Evolutionary conservation across 106 monocot species (phyloP).

Genomic region (Acorus gramineus): DNA sequence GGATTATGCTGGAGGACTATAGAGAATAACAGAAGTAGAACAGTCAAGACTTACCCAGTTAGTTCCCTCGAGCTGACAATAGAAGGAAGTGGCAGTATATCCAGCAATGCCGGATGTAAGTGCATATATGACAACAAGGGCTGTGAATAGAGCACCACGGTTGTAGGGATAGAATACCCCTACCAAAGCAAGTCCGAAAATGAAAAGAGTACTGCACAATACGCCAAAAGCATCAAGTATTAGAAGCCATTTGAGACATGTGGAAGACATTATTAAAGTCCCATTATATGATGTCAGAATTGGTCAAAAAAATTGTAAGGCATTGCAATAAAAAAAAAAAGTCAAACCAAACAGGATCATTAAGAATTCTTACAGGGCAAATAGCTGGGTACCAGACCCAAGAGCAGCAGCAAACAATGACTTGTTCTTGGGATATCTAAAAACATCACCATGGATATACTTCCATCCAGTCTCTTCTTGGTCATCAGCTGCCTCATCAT

Average conservation of each 20-base stretch:
- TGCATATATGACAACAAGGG: constrained; percentile 10
- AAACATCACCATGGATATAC: constrained; percentile 12
- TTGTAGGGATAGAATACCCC: constrained; percentile 12
- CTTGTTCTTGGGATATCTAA: constrained; percentile 6
- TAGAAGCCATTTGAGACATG: background rate
- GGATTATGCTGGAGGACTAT: background rate
- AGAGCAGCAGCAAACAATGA: constrained; percentile 7
- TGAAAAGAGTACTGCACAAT: constrained; percentile 4
- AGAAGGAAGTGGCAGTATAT: constrained; percentile 9
- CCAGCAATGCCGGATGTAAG: constrained; percentile 10
- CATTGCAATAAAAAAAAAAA: background rate
- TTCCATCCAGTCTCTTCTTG: background rate
- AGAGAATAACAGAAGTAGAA: background rate
- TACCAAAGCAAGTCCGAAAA: constrained; percentile 7
- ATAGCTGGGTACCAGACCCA: constrained; percentile 13
- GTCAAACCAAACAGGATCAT: background rate
- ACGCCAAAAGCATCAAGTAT: background rate
- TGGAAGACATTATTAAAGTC: no score
- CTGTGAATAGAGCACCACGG: constrained; percentile 8
- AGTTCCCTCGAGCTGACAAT: constrained; percentile 11
- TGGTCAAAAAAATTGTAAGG: no score
- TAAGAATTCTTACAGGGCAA: constrained; percentile 5
- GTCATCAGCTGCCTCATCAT: constrained; percentile 3
- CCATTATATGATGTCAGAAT: no score
- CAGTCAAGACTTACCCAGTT: constrained; percentile 4